A percentile compares a stretch with the other conserved stretches of the same genome.
Conservation (phyloP, 2,329 filamentous ascomycete genomes). For the Sclerotinia borealis region DNA sequence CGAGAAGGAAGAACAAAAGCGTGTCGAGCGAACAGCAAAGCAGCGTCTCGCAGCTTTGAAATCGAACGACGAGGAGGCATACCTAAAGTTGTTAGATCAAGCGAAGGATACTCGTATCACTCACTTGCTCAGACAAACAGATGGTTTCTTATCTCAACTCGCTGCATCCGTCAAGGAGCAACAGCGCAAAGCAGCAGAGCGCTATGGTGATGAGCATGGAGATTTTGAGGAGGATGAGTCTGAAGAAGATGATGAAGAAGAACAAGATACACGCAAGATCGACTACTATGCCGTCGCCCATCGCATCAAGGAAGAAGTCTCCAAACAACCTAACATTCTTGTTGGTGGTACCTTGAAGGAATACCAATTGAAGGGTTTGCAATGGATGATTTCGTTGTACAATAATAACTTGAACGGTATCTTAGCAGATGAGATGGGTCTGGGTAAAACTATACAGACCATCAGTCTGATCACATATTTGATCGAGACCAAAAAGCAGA, state of each 20-base stretch:
- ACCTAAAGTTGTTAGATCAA: slow-evolving; percentile 94
- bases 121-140: slow-evolving; percentile 91
- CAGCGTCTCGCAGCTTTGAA: slow-evolving; percentile 98
- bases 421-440: slow-evolving; percentile 97
- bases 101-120: slow-evolving; percentile 99
- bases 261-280: slow-evolving; percentile 71
- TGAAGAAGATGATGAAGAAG: slow-evolving; percentile 63
- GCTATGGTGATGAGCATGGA: slow-evolving; percentile 62
- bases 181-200: slow-evolving; percentile 74
- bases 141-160: slow-evolving; percentile 94
- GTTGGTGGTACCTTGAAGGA: slow-evolving; percentile 93
- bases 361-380: slow-evolving; percentile 95
- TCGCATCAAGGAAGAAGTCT: slow-evolving; percentile 88
- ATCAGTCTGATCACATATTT: slow-evolving; percentile 97
- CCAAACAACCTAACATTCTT: slow-evolving; percentile 73
- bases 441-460: slow-evolving; percentile 98
- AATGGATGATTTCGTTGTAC: slow-evolving; percentile 99
- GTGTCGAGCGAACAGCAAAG: slow-evolving; percentile 94
- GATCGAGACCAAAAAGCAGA: slow-evolving; percentile 90
- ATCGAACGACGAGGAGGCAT: slow-evolving; percentile 98
- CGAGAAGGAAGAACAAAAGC: slow-evolving; percentile 98
- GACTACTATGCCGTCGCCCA: slow-evolving; percentile 99
- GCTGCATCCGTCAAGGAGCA: slow-evolving; percentile 91
- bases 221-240: slow-evolving; percentile 48
- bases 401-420: slow-evolving; percentile 99